These are phyloP conservation scores for Acanthamoeba castellanii DNA, from an alignment of 208 protist species.

Conservation along the genomic window DNA sequence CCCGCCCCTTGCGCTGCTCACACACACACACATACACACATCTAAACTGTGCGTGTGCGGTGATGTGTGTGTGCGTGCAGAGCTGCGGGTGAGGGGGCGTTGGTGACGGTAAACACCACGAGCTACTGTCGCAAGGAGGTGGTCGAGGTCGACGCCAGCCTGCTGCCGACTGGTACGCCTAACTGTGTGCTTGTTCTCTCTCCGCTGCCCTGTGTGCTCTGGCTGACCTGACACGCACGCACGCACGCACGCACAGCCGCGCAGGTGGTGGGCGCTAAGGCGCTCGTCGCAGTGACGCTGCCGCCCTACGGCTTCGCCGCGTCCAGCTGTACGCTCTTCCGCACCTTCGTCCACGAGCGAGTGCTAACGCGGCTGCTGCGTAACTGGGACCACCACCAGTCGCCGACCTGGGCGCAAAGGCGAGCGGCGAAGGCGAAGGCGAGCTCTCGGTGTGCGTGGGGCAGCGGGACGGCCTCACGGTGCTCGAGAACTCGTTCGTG, in stretches of 20 bases:
- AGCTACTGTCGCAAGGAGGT: conserved; percentile 37
- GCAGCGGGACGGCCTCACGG: neutral
- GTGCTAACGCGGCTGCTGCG: too few relatives aligned
- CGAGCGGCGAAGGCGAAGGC: neutral
- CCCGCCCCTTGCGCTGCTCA: too few relatives aligned
- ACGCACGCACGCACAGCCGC: neutral
- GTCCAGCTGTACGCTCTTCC: neutral
- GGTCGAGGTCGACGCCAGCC: neutral
- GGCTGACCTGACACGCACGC: too few relatives aligned
- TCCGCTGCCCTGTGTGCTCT: too few relatives aligned
- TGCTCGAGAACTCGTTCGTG: conserved; percentile 52
- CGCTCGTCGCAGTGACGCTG: conserved; percentile 9
- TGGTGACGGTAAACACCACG: neutral
- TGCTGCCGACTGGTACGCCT: neutral
- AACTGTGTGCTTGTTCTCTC: too few relatives aligned
- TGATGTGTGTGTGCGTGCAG: neutral
- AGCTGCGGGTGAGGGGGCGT: neutral
- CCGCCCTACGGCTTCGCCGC: conserved; percentile 18
- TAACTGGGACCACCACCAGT: too few relatives aligned
- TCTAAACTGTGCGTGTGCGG: neutral
- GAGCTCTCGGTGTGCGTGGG: conserved; percentile 1
- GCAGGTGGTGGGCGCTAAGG: neutral
- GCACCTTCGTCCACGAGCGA: neutral
- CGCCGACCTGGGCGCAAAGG: neutral
- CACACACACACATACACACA: too few relatives aligned